A percentile compares a stretch with the other conserved stretches of the same genome.
These are phyloP conservation scores for Barnettozyma botsteinii DNA, from an alignment of 805 yeast species.

Conservation along the genomic window DNA sequence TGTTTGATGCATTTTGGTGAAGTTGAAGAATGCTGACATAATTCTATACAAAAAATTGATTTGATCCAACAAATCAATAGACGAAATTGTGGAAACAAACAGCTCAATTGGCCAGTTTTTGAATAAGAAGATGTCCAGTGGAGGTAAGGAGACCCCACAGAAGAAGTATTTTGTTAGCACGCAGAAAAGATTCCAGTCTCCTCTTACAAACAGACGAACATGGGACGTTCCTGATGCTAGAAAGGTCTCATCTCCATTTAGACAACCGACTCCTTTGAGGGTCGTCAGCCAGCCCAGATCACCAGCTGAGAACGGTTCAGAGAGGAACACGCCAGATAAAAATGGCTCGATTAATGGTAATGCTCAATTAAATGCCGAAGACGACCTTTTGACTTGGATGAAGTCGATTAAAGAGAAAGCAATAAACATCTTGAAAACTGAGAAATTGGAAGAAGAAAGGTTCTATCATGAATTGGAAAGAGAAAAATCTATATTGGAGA, in stretches of 20 bases:
- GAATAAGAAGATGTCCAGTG: constrained; percentile 4
- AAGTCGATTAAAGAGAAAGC: constrained; percentile 30
- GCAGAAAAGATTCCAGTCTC: constrained; percentile 14
- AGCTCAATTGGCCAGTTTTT: too few relatives aligned
- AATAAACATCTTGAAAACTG: constrained; percentile 25
- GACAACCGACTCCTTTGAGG: constrained; percentile 11
- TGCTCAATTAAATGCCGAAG: constrained; percentile 11
- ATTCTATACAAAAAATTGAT: not conserved
- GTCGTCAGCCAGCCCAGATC: not conserved
- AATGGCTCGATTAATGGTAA: too few relatives aligned
- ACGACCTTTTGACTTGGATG: constrained; percentile 31
- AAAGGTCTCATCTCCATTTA: constrained; percentile 21
- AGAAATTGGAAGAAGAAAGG: constrained; percentile 31
- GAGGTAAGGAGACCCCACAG: constrained; percentile 5
- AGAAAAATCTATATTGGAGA: constrained; percentile 24
- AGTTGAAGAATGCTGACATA: too few relatives aligned
- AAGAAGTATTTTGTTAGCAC: constrained; percentile 4
- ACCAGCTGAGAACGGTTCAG: not conserved
- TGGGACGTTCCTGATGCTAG: constrained; percentile 20
- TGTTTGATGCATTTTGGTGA: too few relatives aligned
- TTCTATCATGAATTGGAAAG: constrained; percentile 31
- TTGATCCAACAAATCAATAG: not conserved
- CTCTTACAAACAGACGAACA: constrained; percentile 16
- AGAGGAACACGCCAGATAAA: too few relatives aligned
- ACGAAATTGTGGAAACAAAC: too few relatives aligned